phyloP scores from a whole-genome alignment of 2,329 filamentous ascomycete species.

The Diplodia scrobiculata region DNA sequence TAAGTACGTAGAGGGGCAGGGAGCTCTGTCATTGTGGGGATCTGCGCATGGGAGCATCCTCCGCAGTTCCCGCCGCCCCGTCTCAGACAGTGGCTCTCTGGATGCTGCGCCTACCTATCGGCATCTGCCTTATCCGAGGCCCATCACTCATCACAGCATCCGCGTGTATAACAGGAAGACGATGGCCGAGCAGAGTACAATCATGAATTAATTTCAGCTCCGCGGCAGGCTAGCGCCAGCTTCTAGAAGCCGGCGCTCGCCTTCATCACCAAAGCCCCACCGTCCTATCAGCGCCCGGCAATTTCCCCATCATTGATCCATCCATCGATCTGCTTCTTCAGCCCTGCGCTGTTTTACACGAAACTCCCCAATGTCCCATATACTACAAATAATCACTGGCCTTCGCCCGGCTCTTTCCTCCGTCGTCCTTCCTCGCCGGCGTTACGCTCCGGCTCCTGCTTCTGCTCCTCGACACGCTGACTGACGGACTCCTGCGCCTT shows the following conservation, averaged over 20 bases:
- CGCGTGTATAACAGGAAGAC: neutral
- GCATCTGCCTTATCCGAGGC: neutral
- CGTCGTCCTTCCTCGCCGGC: constrained; percentile 31
- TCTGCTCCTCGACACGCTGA: constrained; percentile 22
- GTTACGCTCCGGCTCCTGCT: constrained; percentile 28
- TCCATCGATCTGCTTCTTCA: neutral
- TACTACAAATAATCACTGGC: constrained; percentile 37
- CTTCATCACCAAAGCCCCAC: constrained; percentile 4
- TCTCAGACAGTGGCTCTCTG: neutral
- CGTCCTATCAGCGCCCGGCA: constrained; percentile 10
- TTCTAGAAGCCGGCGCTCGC: constrained; percentile 8
- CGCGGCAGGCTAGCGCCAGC: neutral
- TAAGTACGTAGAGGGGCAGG: constrained; percentile 22
- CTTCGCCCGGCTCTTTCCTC: constrained; percentile 33
- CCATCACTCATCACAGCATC: neutral
- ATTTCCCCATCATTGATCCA: constrained; percentile 3
- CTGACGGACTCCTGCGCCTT: constrained; percentile 17
- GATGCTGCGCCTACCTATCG: neutral
- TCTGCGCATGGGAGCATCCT: constrained; percentile 12
- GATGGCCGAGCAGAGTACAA: neutral
- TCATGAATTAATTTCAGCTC: neutral
- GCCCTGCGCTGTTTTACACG: neutral
- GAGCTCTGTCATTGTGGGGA: neutral
- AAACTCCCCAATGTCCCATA: neutral
- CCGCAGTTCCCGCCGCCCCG: neutral